These are phyloP conservation scores for Russula ochroleuca DNA, from an alignment of 768 basidiomycete species.

Conservation along the genomic window DNA sequence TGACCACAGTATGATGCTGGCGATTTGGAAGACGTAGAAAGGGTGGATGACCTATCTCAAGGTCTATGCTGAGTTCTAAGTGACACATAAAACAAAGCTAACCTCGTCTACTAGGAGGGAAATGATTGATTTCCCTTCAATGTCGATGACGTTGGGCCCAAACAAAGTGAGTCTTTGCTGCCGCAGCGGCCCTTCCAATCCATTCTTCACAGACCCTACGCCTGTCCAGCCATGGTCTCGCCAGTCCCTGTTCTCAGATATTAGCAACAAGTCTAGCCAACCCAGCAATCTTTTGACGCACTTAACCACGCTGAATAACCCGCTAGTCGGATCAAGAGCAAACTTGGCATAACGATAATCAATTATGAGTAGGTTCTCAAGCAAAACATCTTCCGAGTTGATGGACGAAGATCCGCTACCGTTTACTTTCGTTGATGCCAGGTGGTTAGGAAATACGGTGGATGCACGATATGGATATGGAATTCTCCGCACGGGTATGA, in stretches of 20 bases:
- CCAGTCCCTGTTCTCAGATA: conserved; percentile 68
- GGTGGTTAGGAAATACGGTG: conserved; percentile 61
- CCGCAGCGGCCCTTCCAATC: conserved; percentile 51
- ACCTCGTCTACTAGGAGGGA: conserved; percentile 88
- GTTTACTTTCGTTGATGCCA: conserved; percentile 23
- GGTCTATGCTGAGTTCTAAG: background rate
- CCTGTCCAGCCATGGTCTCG: conserved; percentile 72
- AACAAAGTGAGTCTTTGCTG: conserved; percentile 71
- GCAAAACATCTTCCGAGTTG: conserved; percentile 34
- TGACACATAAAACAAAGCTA: conserved; percentile 25
- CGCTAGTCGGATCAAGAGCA: conserved; percentile 77
- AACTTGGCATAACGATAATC: conserved; percentile 94
- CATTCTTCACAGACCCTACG: conserved; percentile 56
- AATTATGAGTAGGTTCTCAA: conserved; percentile 59
- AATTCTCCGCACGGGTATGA: conserved; percentile 66
- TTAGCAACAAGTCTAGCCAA: background rate
- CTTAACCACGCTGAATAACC: conserved; percentile 80
- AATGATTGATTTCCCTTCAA: conserved; percentile 77
- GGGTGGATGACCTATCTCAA: conserved; percentile 83
- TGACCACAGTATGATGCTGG: conserved; percentile 91
- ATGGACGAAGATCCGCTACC: conserved; percentile 33
- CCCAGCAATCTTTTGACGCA: conserved; percentile 35
- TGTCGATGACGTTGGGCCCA: conserved; percentile 83
- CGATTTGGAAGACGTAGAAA: conserved; percentile 97
- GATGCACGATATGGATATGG: conserved; percentile 73